A percentile compares a stretch with the other conserved stretches of the same genome.
phyloP scores from a whole-genome alignment of 2,329 filamentous ascomycete species.

The Tolypocladium sp. region DNA sequence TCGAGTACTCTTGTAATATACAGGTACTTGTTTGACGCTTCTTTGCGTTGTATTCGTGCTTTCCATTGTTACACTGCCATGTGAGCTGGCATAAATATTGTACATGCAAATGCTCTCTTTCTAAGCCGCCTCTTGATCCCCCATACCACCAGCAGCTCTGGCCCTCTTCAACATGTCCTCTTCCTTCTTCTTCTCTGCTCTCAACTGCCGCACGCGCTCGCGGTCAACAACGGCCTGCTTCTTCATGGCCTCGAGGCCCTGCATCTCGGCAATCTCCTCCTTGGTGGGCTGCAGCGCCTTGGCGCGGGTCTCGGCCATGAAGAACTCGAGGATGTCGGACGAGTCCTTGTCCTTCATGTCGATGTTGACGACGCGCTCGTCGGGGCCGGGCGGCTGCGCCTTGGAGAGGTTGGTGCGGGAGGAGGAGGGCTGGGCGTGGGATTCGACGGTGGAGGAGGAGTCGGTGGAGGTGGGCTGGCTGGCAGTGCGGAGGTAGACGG shows the following conservation, averaged over 20 bases:
- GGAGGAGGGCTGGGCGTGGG: constrained; percentile 32
- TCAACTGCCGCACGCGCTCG: constrained; percentile 39
- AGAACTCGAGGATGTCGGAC: constrained; percentile 51
- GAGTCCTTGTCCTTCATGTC: constrained; percentile 57
- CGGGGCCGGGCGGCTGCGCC: constrained; percentile 36
- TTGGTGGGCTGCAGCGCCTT: constrained; percentile 43
- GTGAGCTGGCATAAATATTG: background rate
- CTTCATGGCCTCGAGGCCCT: constrained; percentile 44
- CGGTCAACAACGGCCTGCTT: constrained; percentile 45
- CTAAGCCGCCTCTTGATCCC: constrained; percentile 21
- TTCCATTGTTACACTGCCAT: background rate
- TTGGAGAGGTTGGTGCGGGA: constrained; percentile 37
- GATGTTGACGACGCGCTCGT: constrained; percentile 43
- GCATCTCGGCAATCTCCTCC: constrained; percentile 51
- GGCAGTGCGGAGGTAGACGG: constrained; percentile 50
- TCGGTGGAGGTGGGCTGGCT: constrained; percentile 14
- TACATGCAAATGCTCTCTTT: constrained; percentile 1
- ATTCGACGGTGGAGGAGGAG: constrained; percentile 15
- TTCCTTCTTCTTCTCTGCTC: constrained; percentile 52
- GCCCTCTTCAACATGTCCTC: constrained; percentile 38
- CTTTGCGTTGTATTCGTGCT: background rate
- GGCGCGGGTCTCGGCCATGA: constrained; percentile 56
- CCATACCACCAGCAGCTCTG: constrained; percentile 26
- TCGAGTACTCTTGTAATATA: background rate
- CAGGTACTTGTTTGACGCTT: background rate